phyloP scores from a whole-genome alignment of 805 yeast species.

The Starmerella vaccinii region DNA sequence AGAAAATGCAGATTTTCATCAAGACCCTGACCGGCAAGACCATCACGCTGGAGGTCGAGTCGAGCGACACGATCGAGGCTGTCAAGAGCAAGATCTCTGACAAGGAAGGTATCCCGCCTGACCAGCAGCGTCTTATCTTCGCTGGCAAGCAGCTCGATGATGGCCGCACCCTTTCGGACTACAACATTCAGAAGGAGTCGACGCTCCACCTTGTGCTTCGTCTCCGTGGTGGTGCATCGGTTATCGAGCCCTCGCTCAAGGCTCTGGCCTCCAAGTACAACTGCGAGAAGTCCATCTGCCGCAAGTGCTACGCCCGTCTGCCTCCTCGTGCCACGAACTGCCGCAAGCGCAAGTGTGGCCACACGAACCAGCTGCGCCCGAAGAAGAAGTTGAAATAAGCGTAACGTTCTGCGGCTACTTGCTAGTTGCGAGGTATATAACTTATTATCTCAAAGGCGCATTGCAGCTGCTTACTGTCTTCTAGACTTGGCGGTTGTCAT shows the following conservation, averaged over 20 bases:
- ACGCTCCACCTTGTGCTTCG: conserved; percentile 92
- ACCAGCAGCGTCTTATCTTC: conserved; percentile 98
- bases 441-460: conserved; percentile 8
- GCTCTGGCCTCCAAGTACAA: conserved; percentile 99
- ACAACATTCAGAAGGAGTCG: conserved; percentile 99
- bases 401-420: conserved; percentile 16
- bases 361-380: conserved; percentile 99
- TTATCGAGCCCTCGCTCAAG: conserved; percentile 98
- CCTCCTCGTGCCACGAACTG: conserved; percentile 99
- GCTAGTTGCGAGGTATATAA: conserved; percentile 8
- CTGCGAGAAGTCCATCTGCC: conserved; percentile 99
- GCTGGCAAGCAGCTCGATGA: conserved; percentile 99
- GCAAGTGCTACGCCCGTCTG: conserved; percentile 99
- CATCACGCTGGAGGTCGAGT: conserved; percentile 97
- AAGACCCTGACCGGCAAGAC: conserved; percentile 99
- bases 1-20: conserved; percentile 68
- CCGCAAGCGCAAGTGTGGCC: conserved; percentile 99
- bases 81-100: conserved; percentile 98
- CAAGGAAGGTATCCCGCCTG: conserved; percentile 99
- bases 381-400: conserved; percentile 96
- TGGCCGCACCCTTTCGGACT: conserved; percentile 97
- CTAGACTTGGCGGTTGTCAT: not conserved
- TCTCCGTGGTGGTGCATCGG: conserved; percentile 82
- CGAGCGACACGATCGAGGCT: conserved; percentile 97
- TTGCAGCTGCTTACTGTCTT: not conserved